A percentile compares a stretch with the other conserved stretches of the same genome.
phyloP scores from a whole-genome alignment of 2,329 filamentous ascomycete genomes.

The Colletotrichum aenigma region DNA sequence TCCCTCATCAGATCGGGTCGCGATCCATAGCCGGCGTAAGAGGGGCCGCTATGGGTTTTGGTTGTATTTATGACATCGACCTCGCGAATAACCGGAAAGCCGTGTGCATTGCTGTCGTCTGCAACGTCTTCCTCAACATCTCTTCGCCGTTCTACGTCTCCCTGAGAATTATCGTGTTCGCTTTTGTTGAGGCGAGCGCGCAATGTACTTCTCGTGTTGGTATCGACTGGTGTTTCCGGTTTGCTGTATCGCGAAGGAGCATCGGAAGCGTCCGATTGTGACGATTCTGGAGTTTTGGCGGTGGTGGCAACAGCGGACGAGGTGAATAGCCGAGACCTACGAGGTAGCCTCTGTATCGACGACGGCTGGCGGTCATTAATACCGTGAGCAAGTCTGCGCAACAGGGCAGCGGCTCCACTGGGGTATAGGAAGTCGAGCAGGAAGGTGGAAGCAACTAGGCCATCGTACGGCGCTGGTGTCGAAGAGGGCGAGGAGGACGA shows the following conservation, averaged over 20 bases:
- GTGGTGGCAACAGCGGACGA: slow-evolving; percentile 22
- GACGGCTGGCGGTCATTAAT: slow-evolving; percentile 15
- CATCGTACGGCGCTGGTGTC: slow-evolving; percentile 25
- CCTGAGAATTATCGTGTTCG: background rate
- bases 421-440: slow-evolving; percentile 64
- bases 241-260: background rate
- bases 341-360: slow-evolving; percentile 17
- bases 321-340: slow-evolving; percentile 25
- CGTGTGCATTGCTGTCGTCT: background rate
- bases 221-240: too few relatives aligned
- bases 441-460: slow-evolving; percentile 50
- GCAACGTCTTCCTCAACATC: background rate
- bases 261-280: background rate
- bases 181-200: background rate
- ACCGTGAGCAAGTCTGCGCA: slow-evolving; percentile 38
- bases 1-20: slow-evolving; percentile 19
- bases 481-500: slow-evolving; percentile 13
- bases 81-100: background rate
- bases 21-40: slow-evolving; percentile 3
- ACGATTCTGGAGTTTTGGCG: background rate
- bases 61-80: background rate
- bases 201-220: background rate
- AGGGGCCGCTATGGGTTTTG: slow-evolving; percentile 13
- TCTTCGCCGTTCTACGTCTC: background rate
- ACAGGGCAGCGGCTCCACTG: slow-evolving; percentile 43